Evolutionary conservation across 768 basidiomycete species (phyloP).

Genomic region (Tylopilus vinaceipallidus): DNA sequence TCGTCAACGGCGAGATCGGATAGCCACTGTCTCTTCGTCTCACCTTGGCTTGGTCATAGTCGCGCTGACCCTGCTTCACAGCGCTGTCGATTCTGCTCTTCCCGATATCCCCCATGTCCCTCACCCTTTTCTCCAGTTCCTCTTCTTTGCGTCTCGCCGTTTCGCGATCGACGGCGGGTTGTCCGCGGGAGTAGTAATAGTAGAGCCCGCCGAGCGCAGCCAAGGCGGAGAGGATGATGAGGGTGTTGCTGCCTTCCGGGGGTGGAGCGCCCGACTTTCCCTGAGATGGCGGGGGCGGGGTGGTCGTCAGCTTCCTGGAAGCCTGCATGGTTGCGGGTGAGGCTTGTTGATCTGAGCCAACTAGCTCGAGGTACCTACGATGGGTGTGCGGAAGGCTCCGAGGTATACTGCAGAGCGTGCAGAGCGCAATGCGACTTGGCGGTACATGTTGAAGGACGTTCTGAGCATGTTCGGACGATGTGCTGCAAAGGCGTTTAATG

Average conservation of each 20-base stretch:
- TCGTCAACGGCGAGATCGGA: too few relatives aligned
- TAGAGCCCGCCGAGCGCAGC: constrained; percentile 37
- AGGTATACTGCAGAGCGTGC: constrained; percentile 14
- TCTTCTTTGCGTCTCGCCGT: constrained; percentile 34
- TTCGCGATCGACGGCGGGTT: constrained; percentile 20
- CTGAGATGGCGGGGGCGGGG: constrained; percentile 14
- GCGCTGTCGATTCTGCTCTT: constrained; percentile 30
- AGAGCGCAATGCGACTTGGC: constrained; percentile 9
- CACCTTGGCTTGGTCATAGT: constrained; percentile 38
- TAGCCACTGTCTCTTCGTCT: neutral
- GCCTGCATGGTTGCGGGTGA: constrained; percentile 3
- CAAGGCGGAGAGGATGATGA: constrained; percentile 31
- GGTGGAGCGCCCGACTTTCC: constrained; percentile 1
- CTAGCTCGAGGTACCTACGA: constrained; percentile 6
- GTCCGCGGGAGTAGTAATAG: constrained; percentile 35
- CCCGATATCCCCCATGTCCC: constrained; percentile 28
- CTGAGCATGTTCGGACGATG: neutral
- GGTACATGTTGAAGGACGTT: constrained; percentile 12
- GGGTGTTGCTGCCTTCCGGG: constrained; percentile 22
- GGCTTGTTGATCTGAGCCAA: neutral
- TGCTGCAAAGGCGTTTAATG: neutral
- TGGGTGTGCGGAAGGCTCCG: neutral
- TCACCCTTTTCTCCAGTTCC: constrained; percentile 30
- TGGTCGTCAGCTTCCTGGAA: constrained; percentile 15
- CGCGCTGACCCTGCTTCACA: constrained; percentile 30